Evolutionary conservation across 257 asterid genomes (phyloP).

Genomic region (Nicotiana sylvestris): DNA sequence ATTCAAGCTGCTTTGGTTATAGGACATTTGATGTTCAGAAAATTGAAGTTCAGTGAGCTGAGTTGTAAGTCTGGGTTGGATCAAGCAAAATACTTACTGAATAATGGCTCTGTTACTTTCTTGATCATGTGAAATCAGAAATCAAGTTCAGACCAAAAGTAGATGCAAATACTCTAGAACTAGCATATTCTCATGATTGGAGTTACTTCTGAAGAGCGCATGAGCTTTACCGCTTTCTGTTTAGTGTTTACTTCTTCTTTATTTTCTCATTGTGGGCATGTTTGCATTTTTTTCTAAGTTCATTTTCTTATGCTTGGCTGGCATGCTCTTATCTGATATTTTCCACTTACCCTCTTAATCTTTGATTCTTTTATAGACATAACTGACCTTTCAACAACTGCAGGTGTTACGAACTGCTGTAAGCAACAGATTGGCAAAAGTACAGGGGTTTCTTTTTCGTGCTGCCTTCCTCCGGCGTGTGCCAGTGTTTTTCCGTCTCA

Average conservation of each 20-base stretch:
- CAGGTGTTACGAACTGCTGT: constrained; percentile 89
- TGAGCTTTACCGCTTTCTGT: background rate
- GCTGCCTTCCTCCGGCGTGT: constrained; percentile 96
- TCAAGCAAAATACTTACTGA: background rate
- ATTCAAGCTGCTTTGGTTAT: background rate
- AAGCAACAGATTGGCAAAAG: constrained; percentile 97
- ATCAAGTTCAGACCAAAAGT: background rate
- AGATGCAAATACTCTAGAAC: too few relatives aligned
- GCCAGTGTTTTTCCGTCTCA: constrained; percentile 83
- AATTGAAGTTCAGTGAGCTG: background rate
- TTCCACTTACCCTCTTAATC: background rate
- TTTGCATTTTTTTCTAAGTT: background rate
- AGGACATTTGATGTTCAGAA: background rate
- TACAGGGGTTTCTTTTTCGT: constrained; percentile 98
- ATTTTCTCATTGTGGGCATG: background rate
- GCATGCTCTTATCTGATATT: background rate
- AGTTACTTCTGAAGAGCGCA: background rate
- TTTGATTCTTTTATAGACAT: background rate
- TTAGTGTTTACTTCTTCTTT: background rate
- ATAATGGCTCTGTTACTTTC: background rate
- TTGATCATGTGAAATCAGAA: background rate
- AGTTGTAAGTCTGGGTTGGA: background rate
- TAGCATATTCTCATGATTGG: background rate
- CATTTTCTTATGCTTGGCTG: background rate
- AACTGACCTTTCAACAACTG: background rate